A percentile compares a stretch with the other conserved stretches of the same genome.
Evolutionary conservation across 2,329 filamentous ascomycete species (phyloP).

Genomic region (Alternaria incomplexa): DNA sequence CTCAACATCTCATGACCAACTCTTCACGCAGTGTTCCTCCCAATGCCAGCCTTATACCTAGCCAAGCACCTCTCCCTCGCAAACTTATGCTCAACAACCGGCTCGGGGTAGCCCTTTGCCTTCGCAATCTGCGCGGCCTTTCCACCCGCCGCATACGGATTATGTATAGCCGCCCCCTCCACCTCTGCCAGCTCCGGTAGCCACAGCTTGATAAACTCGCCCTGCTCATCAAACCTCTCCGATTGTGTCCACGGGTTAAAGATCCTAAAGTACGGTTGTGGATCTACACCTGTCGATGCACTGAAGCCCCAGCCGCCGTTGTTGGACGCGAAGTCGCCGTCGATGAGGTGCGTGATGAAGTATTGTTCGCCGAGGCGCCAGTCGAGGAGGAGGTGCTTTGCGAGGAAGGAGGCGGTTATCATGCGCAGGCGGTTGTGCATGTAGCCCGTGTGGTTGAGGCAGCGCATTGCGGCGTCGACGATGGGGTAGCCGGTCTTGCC

Average conservation of each 20-base stretch:
- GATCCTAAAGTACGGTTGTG: constrained; percentile 88
- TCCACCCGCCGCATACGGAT: constrained; percentile 72
- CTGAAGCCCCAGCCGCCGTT: constrained; percentile 71
- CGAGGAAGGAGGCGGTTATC: constrained; percentile 58
- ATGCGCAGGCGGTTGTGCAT: constrained; percentile 62
- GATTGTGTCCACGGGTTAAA: constrained; percentile 87
- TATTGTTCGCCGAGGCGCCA: constrained; percentile 59
- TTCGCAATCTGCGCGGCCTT: constrained; percentile 61
- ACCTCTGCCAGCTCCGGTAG: constrained; percentile 73
- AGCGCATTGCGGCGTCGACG: constrained; percentile 60
- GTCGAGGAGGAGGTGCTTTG: constrained; percentile 58
- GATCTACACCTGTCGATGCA: constrained; percentile 76
- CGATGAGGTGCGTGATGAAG: constrained; percentile 57
- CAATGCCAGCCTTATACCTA: constrained; percentile 72
- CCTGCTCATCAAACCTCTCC: constrained; percentile 81
- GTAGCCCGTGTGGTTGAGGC: constrained; percentile 56
- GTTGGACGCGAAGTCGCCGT: constrained; percentile 57
- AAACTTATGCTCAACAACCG: constrained; percentile 76
- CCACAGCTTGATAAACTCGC: constrained; percentile 83
- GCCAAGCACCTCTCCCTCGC: constrained; percentile 70
- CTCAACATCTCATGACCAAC: background rate
- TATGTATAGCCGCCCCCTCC: constrained; percentile 74
- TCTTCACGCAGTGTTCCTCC: constrained; percentile 54
- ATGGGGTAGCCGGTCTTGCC: constrained; percentile 55
- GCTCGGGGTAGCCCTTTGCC: constrained; percentile 74